Percentiles rank a stretch among this genome's conserved stretches.
These are phyloP conservation scores for Fermentozyma sake DNA, from an alignment of 1,139 yeast species.

Conservation along the genomic window DNA sequence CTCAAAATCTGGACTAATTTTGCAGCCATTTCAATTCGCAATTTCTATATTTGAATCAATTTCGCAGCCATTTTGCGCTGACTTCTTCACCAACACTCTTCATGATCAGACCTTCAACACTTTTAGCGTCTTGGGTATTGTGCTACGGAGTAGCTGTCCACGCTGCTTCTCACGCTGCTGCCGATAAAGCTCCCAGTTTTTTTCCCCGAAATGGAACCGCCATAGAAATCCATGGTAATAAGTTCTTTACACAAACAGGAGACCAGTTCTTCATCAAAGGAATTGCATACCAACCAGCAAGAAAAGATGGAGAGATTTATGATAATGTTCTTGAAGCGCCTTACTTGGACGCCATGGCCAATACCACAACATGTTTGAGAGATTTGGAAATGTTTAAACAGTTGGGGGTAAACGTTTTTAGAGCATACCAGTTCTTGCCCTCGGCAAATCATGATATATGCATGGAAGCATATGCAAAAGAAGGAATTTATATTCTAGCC, in stretches of 20 bases:
- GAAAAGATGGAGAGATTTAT: conserved; percentile 26
- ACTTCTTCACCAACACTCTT: no score
- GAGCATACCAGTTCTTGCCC: conserved; percentile 56
- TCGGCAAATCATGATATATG: conserved; percentile 48
- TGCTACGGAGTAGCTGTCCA: no score
- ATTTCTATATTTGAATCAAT: no score
- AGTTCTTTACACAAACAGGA: conserved; percentile 41
- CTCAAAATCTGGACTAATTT: no score
- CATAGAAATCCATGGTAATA: conserved; percentile 40
- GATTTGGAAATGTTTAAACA: conserved; percentile 46
- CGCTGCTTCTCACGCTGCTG: no score
- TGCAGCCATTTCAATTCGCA: no score
- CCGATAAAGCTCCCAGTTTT: no score
- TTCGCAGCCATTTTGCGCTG: no score
- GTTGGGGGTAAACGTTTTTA: conserved; percentile 48
- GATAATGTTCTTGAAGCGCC: conserved; percentile 21
- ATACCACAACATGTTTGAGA: conserved; percentile 42
- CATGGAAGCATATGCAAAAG: conserved; percentile 47
- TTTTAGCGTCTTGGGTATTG: no score
- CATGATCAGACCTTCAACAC: no score
- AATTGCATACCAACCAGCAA: conserved; percentile 52
- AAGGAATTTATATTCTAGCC: conserved; percentile 53
- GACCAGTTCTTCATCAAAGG: conserved; percentile 56
- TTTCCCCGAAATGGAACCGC: conserved; percentile 7
- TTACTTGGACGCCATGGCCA: conserved; percentile 52